Base-by-base conservation (phyloP, 352 stramenopile species). In the Phytophthora aleatoria region DNA sequence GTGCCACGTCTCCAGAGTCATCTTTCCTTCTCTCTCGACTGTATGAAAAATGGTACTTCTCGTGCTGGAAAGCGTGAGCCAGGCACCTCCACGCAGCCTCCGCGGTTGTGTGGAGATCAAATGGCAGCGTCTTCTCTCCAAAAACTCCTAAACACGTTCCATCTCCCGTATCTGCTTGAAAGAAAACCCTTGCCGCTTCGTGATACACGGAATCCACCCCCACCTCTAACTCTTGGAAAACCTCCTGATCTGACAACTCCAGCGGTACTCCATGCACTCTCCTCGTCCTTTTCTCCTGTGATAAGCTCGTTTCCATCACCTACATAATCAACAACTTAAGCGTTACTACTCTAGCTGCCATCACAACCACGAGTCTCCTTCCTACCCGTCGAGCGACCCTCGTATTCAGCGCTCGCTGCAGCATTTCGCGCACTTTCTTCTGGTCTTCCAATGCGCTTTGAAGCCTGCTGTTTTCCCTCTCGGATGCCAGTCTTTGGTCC, bases 81-180 rank as follows among this genome's bases (percentile, higher is more conserved):
- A 85, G 52, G 43, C 75, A 73, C 27, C 67, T 72, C 77, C 77
- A 85, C 43, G 68, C 77, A 2, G 77, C 74, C 11, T 67, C 43
- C 0, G 58, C 72, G 3, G 74, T 80, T 48, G 71, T 61, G 10
- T 68, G 47, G 5, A 83, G 16, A 15, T 75, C 68, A 63, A 83
- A 83, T 15, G 77, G 74, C 54, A 85, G 48, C 5, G 72, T 71
- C 31, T 85, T 83, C 28, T 81, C 74, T 33, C 68, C 74, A 53
- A 83, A 72, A 2, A 81, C 50, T 5, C 77, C 74, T 11, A 77
- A 44, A 47, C 64, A 73, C 31, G 58, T 35, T 2, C 43, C 48
- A 12, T 66, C 53, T 0, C 63, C 58, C 5, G 58, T 64, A 28
- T 69, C 63, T 27, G 49, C 45, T 50, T 63, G 63, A 20, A 69